Percentiles rank a stretch among this genome's conserved stretches.
Evolutionary conservation across 1,284 basidiomycete genomes (phyloP).

Genomic region (Psilocybe mexicana): DNA sequence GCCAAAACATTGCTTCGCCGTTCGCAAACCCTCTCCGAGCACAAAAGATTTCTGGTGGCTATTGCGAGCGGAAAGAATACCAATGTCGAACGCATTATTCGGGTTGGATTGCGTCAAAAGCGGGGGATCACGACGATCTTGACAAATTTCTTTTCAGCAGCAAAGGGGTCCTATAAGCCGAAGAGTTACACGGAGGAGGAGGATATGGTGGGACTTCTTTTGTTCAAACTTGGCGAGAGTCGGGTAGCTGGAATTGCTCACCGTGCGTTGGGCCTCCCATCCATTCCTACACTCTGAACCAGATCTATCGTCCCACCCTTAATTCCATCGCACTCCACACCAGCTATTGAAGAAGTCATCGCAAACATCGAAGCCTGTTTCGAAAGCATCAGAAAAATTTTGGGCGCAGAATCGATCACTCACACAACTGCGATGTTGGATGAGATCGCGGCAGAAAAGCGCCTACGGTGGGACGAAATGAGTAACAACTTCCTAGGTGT

Average conservation of each 20-base stretch:
- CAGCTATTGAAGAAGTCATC: conserved; percentile 19
- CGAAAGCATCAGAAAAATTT: conserved; percentile 14
- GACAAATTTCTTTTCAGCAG: conserved; percentile 1
- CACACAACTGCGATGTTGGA: conserved; percentile 29
- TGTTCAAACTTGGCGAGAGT: conserved; percentile 18
- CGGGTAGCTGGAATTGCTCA: conserved; percentile 27
- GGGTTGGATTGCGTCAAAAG: conserved; percentile 15
- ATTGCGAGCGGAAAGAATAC: conserved; percentile 16
- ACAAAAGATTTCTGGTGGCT: conserved; percentile 22
- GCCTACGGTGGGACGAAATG: conserved; percentile 26
- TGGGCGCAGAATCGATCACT: neutral
- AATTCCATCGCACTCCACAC: conserved; percentile 20
- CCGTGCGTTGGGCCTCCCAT: conserved; percentile 19
- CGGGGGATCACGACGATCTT: conserved; percentile 10
- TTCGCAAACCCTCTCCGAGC: conserved; percentile 18
- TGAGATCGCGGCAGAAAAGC: conserved; percentile 27
- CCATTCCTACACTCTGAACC: conserved; percentile 16
- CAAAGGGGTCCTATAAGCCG: conserved; percentile 10
- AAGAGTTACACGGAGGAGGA: conserved; percentile 19
- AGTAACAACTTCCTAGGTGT: conserved; percentile 30
- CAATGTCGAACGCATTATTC: conserved; percentile 13
- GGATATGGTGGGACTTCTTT: conserved; percentile 12
- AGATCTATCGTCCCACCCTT: conserved; percentile 18
- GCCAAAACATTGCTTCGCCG: conserved; percentile 18
- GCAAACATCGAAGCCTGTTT: conserved; percentile 22